Base-by-base conservation (phyloP, 768 basidiomycete species). In the Suillus fuscotomentosus region DNA sequence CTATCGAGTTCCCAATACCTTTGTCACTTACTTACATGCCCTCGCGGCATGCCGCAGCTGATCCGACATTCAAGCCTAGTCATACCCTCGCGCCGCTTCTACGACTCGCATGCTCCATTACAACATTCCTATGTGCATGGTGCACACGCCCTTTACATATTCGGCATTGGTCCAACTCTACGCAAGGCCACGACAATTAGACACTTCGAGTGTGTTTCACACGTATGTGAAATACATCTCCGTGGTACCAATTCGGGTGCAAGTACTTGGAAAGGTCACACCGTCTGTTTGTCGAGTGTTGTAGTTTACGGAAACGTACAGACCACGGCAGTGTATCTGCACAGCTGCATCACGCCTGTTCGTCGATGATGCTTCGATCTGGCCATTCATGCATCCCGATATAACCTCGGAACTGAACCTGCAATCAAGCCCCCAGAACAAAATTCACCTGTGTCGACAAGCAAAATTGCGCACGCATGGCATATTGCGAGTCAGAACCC, bases 81-180 rank as follows among this genome's bases (percentile, higher is more conserved):
- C n/a, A n/a, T 47, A 47, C n/a, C 47, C n/a, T 22, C n/a, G 5
- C 1, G 47, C n/a, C 13, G 1, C 47, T 0, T 47, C 47, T 47
- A 47, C 4, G 47, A 22, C 11, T 47, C n/a, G 10, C 47, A 47
- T 47, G 20, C 63, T 27, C 68, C 70, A 3, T 70, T 68, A 13
- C 24, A 64, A 15, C 68, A 64, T 53, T 62, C 67, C 0, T 73
- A 73, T 50, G 27, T 66, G 5, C 56, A 42, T 3, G 65, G 27
- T 66, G 5, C 56, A 42, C 5, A 66, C 71, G 1, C 53, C 59
- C 10, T 73, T 69, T 0, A 69, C 69, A 0, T 69, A 70, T 27
- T 71, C 72, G 69, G 1, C 68, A 1, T 43, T 69, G 5, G 59
- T 71, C 7, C 71, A 73, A 42, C 51, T 71, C 0, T 75, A 73